Base-by-base conservation (phyloP, 306 rosid species). In the Trifolium subterraneum region DNA sequence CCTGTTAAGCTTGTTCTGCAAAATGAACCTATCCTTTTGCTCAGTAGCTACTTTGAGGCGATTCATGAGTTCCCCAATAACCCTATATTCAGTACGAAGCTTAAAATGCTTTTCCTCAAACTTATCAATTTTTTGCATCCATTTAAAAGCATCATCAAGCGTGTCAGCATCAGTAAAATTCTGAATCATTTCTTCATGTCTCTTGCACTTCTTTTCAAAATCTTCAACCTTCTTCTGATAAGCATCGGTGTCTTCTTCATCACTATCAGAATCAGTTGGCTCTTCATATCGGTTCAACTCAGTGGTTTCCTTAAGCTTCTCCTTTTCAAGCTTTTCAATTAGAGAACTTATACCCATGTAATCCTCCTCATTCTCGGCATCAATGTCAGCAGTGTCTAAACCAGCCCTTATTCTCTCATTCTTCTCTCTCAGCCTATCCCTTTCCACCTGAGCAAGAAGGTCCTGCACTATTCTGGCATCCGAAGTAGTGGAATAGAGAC, bases 1-100 rank as follows among this genome's bases (percentile, higher is more conserved):
- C 82, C 98, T 91, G 68, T 91, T 94, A 18, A 94, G 82, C 72
- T 94, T 94, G 10, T 87, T 87, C 55, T 94, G 91, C 69, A 94
- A 80, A 81, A 94, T 58, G 70, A 94, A 94, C 69, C 77, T 91
- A 38, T 91, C 96, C 83, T 88, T 94, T 61, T 87, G 84, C 71
- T 87, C 93, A 0, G 95, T 81, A 2, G 29, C 96, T 19, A 83
- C 86, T 83, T 91, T 94, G 48, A 94, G 83, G 5, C 85, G 88
- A 73, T 93, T 89, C 88, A 87, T 79, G 77, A 93, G 81, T 84
- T 93, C 98, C 54, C 97, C 97, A 39, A 91, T 91, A 54, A 93
- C 98, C 78, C 90, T 81, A 64, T 91, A 91, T 65, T 93, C 96
- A 5, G 79, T 87, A 29, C 87, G 89, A 50, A 89, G 90, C 62